phyloP scores from a whole-genome alignment of 495 filamentous ascomycete genomes.

The Aspergillus conjunctus region DNA sequence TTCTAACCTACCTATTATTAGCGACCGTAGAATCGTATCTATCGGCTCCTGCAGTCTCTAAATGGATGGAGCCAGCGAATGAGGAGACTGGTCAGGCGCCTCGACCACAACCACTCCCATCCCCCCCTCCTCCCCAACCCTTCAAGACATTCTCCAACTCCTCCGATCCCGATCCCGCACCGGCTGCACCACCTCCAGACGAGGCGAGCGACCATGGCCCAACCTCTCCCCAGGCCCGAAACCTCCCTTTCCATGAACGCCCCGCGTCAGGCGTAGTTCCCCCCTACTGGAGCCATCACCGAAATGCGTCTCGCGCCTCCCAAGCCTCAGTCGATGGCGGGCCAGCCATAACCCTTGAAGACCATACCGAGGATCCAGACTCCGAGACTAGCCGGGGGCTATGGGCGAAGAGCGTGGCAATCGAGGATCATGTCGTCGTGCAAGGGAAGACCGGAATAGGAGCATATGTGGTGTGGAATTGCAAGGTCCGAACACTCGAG shows the following conservation, averaged over 20 bases:
- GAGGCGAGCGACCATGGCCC: conserved; percentile 17
- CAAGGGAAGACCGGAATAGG: conserved; percentile 64
- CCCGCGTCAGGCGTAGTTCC: conserved; percentile 48
- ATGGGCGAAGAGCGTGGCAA: conserved; percentile 67
- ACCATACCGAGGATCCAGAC: conserved; percentile 65
- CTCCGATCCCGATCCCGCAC: conserved; percentile 16
- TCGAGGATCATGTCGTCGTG: conserved; percentile 69
- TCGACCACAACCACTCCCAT: conserved; percentile 31
- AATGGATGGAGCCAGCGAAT: conserved; percentile 55
- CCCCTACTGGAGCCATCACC: conserved; percentile 55
- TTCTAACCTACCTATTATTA: conserved; percentile 27
- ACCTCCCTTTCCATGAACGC: conserved; percentile 32
- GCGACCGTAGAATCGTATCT: conserved; percentile 17
- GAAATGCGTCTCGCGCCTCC: conserved; percentile 45
- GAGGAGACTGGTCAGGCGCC: conserved; percentile 44
- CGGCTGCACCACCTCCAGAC: conserved; percentile 13
- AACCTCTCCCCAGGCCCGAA: conserved; percentile 14
- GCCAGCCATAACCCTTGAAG: conserved; percentile 64
- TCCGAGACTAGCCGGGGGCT: conserved; percentile 62
- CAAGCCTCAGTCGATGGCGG: conserved; percentile 44
- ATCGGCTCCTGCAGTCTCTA: conserved; percentile 27
- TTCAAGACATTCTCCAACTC: conserved; percentile 13
- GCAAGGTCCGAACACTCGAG: conserved; percentile 68
- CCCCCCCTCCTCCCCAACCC: conserved; percentile 29
- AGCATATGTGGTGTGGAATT: conserved; percentile 76